Evolutionary conservation across 2,329 filamentous ascomycete genomes (phyloP).

Genomic region (Metarhizium robertsii): DNA sequence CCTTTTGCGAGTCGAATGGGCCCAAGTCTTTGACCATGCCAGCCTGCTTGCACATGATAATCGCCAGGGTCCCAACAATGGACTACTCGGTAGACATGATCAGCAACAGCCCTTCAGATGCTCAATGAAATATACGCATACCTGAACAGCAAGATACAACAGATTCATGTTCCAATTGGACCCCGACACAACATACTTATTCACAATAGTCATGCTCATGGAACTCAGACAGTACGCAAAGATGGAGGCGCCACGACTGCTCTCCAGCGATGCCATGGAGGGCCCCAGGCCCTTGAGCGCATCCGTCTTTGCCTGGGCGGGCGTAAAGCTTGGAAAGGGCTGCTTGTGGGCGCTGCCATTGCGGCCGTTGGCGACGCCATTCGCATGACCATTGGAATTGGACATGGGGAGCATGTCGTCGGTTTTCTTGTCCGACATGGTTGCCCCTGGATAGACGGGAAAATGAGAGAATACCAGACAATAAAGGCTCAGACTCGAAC

Average conservation of each 20-base stretch:
- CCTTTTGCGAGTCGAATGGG: conserved; percentile 79
- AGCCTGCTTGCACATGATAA: conserved; percentile 69
- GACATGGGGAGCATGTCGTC: conserved; percentile 2
- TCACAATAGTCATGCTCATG: conserved; percentile 98
- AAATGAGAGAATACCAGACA: neutral
- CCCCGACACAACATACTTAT: conserved; percentile 95
- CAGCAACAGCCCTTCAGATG: neutral
- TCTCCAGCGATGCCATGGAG: conserved; percentile 37
- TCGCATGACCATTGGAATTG: neutral
- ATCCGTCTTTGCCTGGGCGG: conserved; percentile 5
- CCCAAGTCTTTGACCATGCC: conserved; percentile 76
- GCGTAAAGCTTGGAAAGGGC: conserved; percentile 1
- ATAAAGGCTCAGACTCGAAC: no score
- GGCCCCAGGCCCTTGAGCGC: neutral
- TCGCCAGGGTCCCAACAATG: conserved; percentile 77
- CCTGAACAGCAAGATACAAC: conserved; percentile 87
- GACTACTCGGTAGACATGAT: conserved; percentile 46
- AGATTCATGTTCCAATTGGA: conserved; percentile 91
- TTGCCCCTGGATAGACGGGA: neutral
- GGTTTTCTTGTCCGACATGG: conserved; percentile 7
- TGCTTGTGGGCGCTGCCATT: neutral
- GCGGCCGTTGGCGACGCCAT: neutral
- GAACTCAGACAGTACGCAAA: conserved; percentile 87
- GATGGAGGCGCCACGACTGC: conserved; percentile 73
- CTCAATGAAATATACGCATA: conserved; percentile 32